phyloP scores from a whole-genome alignment of 2,329 filamentous ascomycete genomes.

The Fusarium miscanthi region DNA sequence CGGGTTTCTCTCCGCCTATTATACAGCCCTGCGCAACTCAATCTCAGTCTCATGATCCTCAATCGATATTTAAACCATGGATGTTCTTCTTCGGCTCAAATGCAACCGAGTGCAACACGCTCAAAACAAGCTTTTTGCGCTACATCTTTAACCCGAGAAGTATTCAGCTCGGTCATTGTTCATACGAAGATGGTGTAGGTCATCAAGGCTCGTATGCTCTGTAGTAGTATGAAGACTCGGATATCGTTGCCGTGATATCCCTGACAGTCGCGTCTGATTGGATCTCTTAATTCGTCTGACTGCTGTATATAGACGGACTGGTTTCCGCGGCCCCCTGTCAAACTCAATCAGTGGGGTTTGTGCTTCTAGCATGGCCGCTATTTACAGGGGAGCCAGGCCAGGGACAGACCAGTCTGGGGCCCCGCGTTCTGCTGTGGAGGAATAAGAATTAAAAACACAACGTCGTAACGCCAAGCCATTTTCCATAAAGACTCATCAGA shows the following conservation, averaged over 20 bases:
- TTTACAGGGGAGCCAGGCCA: not conserved
- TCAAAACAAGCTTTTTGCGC: not conserved
- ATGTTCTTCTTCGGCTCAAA: not conserved
- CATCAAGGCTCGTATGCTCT: rapidly evolving
- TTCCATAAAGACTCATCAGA: not conserved
- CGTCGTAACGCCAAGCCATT: not conserved
- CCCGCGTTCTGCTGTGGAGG: not conserved
- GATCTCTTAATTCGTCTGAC: rapidly evolving
- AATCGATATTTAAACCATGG: rapidly evolving
- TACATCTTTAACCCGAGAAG: not conserved
- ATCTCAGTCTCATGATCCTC: not conserved
- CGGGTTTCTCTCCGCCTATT: not conserved
- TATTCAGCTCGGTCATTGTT: not conserved
- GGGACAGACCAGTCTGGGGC: not conserved
- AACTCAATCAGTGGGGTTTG: not conserved
- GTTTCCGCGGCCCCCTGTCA: not conserved
- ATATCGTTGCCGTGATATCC: not conserved
- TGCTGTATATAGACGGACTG: not conserved
- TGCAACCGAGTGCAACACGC: not conserved
- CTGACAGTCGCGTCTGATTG: not conserved
- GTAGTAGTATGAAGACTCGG: not conserved
- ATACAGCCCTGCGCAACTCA: rapidly evolving
- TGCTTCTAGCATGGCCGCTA: not conserved
- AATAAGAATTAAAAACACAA: no score
- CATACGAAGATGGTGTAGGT: not conserved